Evolutionary conservation across 805 yeast genomes (phyloP).

Genomic region (Cyberlindnera misumaiensis): DNA sequence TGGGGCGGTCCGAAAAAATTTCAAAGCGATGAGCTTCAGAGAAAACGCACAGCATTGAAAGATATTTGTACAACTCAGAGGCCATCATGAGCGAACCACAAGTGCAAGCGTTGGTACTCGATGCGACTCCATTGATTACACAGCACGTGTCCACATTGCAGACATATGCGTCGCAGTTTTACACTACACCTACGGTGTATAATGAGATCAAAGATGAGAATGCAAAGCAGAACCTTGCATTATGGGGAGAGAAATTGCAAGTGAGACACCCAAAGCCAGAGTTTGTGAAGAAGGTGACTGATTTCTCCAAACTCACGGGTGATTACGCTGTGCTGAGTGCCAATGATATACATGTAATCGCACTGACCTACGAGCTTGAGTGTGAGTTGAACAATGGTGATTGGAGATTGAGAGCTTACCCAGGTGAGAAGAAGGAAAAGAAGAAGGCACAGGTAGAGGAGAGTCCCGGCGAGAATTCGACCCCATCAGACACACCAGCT

Average conservation of each 20-base stretch:
- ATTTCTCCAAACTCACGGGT: slow-evolving; percentile 84
- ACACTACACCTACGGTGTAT: slow-evolving; percentile 88
- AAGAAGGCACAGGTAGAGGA: slow-evolving; percentile 9
- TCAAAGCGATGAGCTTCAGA: neutral
- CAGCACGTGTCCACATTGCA: slow-evolving; percentile 71
- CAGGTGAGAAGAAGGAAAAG: slow-evolving; percentile 47
- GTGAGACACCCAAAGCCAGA: slow-evolving; percentile 72
- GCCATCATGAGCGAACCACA: slow-evolving; percentile 16
- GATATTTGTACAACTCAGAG: no score
- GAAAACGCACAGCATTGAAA: neutral
- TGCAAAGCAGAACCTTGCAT: slow-evolving; percentile 67
- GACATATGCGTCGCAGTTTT: slow-evolving; percentile 63
- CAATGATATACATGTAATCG: slow-evolving; percentile 89
- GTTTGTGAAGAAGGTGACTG: slow-evolving; percentile 57
- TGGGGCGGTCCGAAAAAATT: neutral
- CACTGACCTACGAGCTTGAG: slow-evolving; percentile 85
- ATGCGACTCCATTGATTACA: slow-evolving; percentile 92
- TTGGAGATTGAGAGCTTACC: slow-evolving; percentile 61
- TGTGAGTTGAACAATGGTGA: slow-evolving; percentile 62
- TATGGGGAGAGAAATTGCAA: slow-evolving; percentile 71
- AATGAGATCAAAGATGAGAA: slow-evolving; percentile 82
- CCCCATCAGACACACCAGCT: slow-evolving; percentile 2
- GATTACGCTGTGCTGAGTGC: slow-evolving; percentile 82
- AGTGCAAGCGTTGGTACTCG: slow-evolving; percentile 54
- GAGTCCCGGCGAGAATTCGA: slow-evolving; percentile 4